Evolutionary conservation across 192 early-diverging fungal species (phyloP), one percentile per base, ranked within the genome.

Genomic region (Cetraspora pellucida): DNA sequence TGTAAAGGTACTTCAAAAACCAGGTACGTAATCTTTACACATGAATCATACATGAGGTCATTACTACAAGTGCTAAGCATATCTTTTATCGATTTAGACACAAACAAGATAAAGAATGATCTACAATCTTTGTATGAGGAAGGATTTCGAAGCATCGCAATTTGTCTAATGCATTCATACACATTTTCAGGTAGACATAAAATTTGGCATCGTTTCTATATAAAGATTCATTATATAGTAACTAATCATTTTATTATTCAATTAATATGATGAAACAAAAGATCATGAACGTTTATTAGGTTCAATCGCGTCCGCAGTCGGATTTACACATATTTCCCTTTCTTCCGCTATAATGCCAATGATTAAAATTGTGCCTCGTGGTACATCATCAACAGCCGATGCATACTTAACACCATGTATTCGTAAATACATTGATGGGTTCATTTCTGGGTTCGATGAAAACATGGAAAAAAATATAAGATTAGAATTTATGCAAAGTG

Each of bases 351-450:
- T 94, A 45, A 93, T 93, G 86, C 96, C 96, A 19, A 96, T 94
- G 93, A 91, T 98, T 81, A 97, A 98, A 81, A 92, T 95, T 58
- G 95, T 99, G 8, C 93, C 96, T 10, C 92, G 97, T 27, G 95
- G 95, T 21, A 94, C 92, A 21, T 95, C 95, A 21, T 90, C 96
- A 2, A 92, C 91, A 1, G 93, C 93, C 1, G 96, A 99, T 77
- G 95, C 95, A 0, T 99, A 99, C 78, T 84, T 99, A 65, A 97
- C 97, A 1, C 97, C 97, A 1, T 91, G 91, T 55, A 96, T 99
- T 70, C 88, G 89, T 61, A 86, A 86, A 16, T 98, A 99, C 79
- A 85, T 98, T 21, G 78, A 93, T 46, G 91, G 92, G 6, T 99
- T 98, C 83, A 85, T 91, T 11, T 81, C 85, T 49, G 97, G 96